These are phyloP conservation scores for Anastatica hierochuntica DNA, from an alignment of 345 rosid species.

Conservation along the genomic window DNA sequence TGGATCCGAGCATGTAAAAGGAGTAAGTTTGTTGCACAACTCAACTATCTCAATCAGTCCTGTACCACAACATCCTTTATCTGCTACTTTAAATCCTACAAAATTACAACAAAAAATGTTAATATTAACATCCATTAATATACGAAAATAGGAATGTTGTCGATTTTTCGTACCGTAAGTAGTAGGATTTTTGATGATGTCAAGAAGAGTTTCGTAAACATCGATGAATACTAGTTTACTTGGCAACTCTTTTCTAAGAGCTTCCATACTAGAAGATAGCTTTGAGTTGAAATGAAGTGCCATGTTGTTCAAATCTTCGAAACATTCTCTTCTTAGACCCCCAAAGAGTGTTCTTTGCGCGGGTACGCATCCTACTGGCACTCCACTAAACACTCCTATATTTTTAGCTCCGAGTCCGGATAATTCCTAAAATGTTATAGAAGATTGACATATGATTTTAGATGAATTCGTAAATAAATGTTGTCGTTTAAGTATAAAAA, in stretches of 20 bases:
- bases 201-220: constrained; percentile 13
- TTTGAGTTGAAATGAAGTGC: constrained; percentile 17
- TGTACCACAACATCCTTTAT: constrained; percentile 24
- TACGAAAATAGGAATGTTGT: no score
- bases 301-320: constrained; percentile 12
- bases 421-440: neutral
- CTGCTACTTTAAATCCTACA: constrained; percentile 26
- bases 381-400: constrained; percentile 18
- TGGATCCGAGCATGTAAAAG: constrained; percentile 23
- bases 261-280: constrained; percentile 14
- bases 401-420: constrained; percentile 4
- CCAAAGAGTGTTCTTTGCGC: constrained; percentile 22
- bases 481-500: neutral
- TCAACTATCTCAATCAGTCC: neutral
- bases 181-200: constrained; percentile 11
- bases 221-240: constrained; percentile 13
- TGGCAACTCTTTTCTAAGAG: neutral
- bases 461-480: neutral
- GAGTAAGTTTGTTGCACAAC: constrained; percentile 14
- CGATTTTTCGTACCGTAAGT: no score
- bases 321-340: constrained; percentile 12
- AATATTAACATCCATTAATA: neutral
- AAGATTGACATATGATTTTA: neutral
- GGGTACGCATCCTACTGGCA: constrained; percentile 17
- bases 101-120: neutral